phyloP scores from a whole-genome alignment of 2,329 filamentous ascomycete genomes.

The Ploettnerulaceae sp. region DNA sequence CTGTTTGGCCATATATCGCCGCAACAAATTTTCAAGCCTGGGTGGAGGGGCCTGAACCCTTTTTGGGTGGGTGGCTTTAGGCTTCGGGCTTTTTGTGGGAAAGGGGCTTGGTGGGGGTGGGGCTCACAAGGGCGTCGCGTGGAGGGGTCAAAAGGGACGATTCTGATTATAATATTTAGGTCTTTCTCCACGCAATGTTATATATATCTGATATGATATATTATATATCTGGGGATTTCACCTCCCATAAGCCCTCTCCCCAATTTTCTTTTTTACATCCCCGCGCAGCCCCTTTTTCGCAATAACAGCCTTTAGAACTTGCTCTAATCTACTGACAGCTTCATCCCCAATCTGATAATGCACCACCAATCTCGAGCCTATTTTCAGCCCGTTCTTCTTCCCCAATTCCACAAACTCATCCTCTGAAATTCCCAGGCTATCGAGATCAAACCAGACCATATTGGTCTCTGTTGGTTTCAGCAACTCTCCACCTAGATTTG shows the following conservation, averaged over 20 bases:
- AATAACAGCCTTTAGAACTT: conserved; percentile 40
- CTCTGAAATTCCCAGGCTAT: conserved; percentile 46
- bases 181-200: too few species aligned
- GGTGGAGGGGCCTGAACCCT: too few species aligned
- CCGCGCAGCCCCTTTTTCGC: conserved; percentile 16
- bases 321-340: conserved; percentile 46
- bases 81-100: too few species aligned
- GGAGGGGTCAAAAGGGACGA: too few species aligned
- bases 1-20: too few species aligned
- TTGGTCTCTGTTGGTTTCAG: conserved; percentile 62
- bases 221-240: conserved; percentile 7
- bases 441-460: conserved; percentile 69
- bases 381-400: conserved; percentile 51
- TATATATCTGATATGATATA: too few species aligned
- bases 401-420: conserved; percentile 51
- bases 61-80: too few species aligned
- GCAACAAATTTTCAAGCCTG: too few species aligned
- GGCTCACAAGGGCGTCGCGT: too few species aligned
- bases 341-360: conserved; percentile 67
- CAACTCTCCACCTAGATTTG: conserved; percentile 54
- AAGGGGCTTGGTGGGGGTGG: too few species aligned
- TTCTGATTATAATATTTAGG: too few species aligned
- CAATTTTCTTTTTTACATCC: conserved; percentile 19
- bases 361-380: conserved; percentile 57
- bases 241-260: conserved; percentile 32